Conservation (phyloP, 805 yeast species). For the Ogataea corticis region DNA sequence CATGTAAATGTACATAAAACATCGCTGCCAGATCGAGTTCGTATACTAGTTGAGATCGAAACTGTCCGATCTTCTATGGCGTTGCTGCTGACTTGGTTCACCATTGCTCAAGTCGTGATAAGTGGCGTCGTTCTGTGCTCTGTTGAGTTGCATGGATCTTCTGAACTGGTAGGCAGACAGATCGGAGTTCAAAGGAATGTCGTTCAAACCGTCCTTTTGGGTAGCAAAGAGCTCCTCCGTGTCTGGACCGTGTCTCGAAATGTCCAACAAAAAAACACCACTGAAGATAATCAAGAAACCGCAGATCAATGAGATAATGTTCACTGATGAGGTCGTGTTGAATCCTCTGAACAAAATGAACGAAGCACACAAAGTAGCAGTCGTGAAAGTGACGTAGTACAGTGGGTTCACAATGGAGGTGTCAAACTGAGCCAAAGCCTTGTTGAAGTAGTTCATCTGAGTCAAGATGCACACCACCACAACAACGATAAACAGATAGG, state of each 20-base stretch:
- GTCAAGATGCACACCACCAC: conserved; percentile 82
- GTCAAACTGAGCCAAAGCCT: conserved; percentile 90
- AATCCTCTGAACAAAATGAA: conserved; percentile 85
- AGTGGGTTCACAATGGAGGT: conserved; percentile 90
- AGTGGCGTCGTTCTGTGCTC: conserved; percentile 33
- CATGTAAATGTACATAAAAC: neutral
- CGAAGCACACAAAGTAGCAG: conserved; percentile 82
- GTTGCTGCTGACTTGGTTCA: conserved; percentile 52
- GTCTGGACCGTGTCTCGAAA: conserved; percentile 65
- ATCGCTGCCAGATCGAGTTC: conserved; percentile 9
- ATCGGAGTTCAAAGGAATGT: conserved; percentile 81
- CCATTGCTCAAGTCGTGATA: conserved; percentile 30
- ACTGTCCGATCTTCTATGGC: conserved; percentile 62
- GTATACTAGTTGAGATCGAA: conserved; percentile 54
- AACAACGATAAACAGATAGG: conserved; percentile 76
- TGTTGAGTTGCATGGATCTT: conserved; percentile 67
- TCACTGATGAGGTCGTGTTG: conserved; percentile 77
- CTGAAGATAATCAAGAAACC: conserved; percentile 86
- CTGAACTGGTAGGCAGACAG: conserved; percentile 73
- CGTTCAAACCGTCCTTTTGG: conserved; percentile 51
- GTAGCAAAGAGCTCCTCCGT: conserved; percentile 42
- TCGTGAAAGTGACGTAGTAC: conserved; percentile 88
- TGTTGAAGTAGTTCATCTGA: conserved; percentile 92
- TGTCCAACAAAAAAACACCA: conserved; percentile 81
- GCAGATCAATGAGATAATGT: conserved; percentile 75